phyloP scores from a whole-genome alignment of 257 asterid genomes.

The Scutellaria barbata region DNA sequence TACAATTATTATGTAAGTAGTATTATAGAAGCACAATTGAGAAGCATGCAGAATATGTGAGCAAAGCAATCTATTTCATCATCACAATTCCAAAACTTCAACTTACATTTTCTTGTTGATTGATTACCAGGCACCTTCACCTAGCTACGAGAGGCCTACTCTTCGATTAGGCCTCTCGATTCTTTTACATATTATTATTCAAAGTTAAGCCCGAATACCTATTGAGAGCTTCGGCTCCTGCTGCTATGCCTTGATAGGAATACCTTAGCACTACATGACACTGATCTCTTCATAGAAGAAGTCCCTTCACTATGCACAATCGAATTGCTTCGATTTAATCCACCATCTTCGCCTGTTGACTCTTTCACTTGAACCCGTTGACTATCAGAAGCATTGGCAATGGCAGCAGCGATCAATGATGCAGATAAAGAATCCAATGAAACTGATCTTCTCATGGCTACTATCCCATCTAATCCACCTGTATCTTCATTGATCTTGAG shows the following conservation, averaged over 20 bases:
- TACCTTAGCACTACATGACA: constrained; percentile 62
- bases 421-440: constrained; percentile 58
- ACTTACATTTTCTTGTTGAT: constrained; percentile 37
- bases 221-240: constrained; percentile 34
- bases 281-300: constrained; percentile 53
- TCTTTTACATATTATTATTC: constrained; percentile 24
- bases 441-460: constrained; percentile 56
- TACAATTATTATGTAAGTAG: no score
- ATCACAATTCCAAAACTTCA: constrained; percentile 30
- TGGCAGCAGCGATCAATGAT: constrained; percentile 37
- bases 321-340: constrained; percentile 17
- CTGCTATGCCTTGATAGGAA: constrained; percentile 46
- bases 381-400: constrained; percentile 36
- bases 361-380: constrained; percentile 27
- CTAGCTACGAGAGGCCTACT: constrained; percentile 36
- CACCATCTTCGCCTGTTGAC: constrained; percentile 7
- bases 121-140: constrained; percentile 17
- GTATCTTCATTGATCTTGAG: constrained; percentile 27
- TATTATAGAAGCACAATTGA: neutral
- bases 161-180: constrained; percentile 45
- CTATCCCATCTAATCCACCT: constrained; percentile 41
- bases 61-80: constrained; percentile 1
- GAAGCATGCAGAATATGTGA: no score
- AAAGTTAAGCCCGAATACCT: constrained; percentile 3
- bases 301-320: constrained; percentile 33